Conservation (phyloP, 2,329 filamentous ascomycete species). For the Trichophyton equinum region DNA sequence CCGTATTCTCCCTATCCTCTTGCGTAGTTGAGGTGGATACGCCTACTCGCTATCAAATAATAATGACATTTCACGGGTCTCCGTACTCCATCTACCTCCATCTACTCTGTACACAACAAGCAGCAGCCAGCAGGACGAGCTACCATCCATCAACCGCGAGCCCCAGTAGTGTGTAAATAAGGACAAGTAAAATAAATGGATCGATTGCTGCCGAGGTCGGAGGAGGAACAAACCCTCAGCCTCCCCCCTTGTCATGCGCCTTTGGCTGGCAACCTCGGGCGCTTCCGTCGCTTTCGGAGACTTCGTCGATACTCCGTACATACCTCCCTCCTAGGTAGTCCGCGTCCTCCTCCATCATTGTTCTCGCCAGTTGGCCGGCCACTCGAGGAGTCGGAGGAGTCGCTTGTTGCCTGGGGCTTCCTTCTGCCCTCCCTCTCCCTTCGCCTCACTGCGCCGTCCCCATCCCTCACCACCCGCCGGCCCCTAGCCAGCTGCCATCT, state of each 20-base stretch:
- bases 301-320: background rate
- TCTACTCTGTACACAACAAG: too few relatives aligned
- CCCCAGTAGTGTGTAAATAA: background rate
- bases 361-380: too few relatives aligned
- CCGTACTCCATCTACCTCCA: too few relatives aligned
- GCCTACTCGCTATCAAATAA: background rate
- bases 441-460: background rate
- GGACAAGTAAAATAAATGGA: background rate
- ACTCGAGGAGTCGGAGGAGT: background rate
- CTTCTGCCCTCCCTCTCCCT: background rate
- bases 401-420: background rate
- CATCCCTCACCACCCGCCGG: too few relatives aligned
- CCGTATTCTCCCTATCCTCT: background rate
- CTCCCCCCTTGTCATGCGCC: too few relatives aligned
- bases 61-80: background rate
- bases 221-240: background rate
- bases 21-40: background rate
- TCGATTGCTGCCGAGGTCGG: conserved; percentile 2
- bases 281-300: background rate
- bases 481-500: background rate
- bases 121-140: too few relatives aligned
- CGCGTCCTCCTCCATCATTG: too few relatives aligned
- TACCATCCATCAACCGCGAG: background rate
- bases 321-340: too few relatives aligned
- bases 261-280: background rate